Base-by-base conservation (phyloP, 2,329 filamentous ascomycete species). In the Daldinia sp. region DNA sequence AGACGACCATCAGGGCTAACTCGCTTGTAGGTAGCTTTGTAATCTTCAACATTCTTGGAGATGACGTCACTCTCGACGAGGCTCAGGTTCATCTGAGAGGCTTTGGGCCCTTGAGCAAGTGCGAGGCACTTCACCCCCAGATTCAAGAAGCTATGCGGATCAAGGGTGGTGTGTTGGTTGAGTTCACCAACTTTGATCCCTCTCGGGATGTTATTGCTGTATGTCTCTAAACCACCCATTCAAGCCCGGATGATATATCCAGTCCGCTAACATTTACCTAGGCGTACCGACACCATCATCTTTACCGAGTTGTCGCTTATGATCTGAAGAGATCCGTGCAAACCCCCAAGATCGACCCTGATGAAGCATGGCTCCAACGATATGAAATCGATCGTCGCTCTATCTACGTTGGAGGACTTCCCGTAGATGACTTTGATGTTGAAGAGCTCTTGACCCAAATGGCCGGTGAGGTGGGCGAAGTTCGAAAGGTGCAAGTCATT, bases 111-210 rank as follows among this genome's bases (percentile, higher is more conserved):
- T 74, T 88, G 17, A 69, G 69, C 43, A 78, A 75, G 57, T 73
- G 77, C 8, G 77, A 81, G 57, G 52, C 69, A 8, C 66, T 84
- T 5, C 71, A 76, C 17, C 41, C 67, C 0, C 66, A 76, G 2
- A 70, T 77, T 7, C 76, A 77, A 34, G 63, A 73, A 1, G 66
- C 70, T 5, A 73, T 81, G 56, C 68, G 71, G 0, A 69, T 82
- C 6, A 74, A 77, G 4, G 72, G 73, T 9, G 74, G 78, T 1
- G 76, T 85, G 1, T 66, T 85, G 4, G 79, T 86, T 27, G 78
- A 81, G 23, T 88, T 83, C 63, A 74, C 77, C 37, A 78, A 77
- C 64, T 88, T 84, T 50, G 82, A 87, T 61, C 75, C 81, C 3
- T 76, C 74, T 21, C 79, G 85, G 19, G 80, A 85, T 58, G 79